These are phyloP conservation scores for Ophiostoma sp. DNA, from an alignment of 2,329 filamentous ascomycete species.

Conservation along the genomic window DNA sequence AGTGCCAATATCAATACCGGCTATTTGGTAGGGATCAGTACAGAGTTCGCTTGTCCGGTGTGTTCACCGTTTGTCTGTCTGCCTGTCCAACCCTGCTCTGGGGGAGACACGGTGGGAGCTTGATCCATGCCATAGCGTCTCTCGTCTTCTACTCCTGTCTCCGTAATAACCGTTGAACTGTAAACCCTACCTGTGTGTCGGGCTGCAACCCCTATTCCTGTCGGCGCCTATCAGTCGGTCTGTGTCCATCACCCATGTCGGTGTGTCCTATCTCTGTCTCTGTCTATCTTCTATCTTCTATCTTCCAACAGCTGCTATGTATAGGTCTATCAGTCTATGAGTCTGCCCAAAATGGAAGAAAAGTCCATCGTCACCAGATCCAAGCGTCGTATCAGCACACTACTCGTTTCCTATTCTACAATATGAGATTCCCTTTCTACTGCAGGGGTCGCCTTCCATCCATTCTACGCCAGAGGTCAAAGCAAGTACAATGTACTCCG, in stretches of 20 bases:
- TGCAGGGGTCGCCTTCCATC: not conserved
- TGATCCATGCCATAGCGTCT: too few relatives aligned
- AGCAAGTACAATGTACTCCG: not conserved
- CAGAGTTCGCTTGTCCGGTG: not conserved
- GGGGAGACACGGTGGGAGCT: too few relatives aligned
- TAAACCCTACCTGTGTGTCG: not conserved
- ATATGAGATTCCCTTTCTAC: too few relatives aligned
- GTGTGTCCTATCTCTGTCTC: not conserved
- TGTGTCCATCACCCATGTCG: not conserved
- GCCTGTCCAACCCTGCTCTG: too few relatives aligned
- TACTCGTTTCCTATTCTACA: too few relatives aligned
- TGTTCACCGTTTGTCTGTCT: not conserved
- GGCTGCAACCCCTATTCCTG: not conserved
- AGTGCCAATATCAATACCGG: not conserved
- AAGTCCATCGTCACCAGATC: slow-evolving; percentile 3
- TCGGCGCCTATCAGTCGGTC: too few relatives aligned
- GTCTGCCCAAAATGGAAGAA: slow-evolving; percentile 1
- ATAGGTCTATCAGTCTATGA: not conserved
- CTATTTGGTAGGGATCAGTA: not conserved
- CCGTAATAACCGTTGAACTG: not conserved
- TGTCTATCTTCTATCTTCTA: not conserved
- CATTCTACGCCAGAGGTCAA: not conserved
- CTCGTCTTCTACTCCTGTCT: not conserved
- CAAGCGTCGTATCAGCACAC: not conserved
- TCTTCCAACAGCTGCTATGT: too few relatives aligned